Base-by-base conservation (phyloP, 192 early-diverging fungal genomes). In the Umbelopsis isabellina region DNA sequence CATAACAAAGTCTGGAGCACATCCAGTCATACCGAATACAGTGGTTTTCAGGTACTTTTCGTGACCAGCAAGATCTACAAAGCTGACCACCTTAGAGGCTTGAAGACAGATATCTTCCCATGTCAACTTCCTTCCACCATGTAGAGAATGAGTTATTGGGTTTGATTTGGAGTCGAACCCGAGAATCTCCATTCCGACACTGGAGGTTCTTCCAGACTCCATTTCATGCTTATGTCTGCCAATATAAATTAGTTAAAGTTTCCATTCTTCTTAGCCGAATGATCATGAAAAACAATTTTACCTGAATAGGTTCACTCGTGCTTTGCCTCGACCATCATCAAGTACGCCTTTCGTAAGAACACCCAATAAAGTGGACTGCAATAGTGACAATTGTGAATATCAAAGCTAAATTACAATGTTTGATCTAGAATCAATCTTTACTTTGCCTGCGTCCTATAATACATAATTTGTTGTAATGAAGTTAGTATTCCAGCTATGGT, bases 21-120 rank as follows among this genome's bases (percentile, higher is more conserved):
- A 89, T 30, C 96, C 94, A 23, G 94, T 93, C 92, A 97, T 93
- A 12, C 96, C 96, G 83, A 95, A 96, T 27, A 96, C 92, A 30
- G 96, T 97, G 2, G 96, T 97, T 75, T 96, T 97, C 27, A 97
- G 83, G 70, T 97, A 97, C 72, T 93, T 93, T 79, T 97, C 96
- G 79, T 97, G 96, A 16, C 96, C 96, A 33, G 96, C 96, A 52
- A 91, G 78, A 80, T 90, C 91, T 22, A 89, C 79, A 71, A 90
- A 89, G 18, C 87, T 77, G 15, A 85, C 52, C 51, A 94, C 87
- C 84, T 97, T 97, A 20, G 91, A 88, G 4, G 94, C 86, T 67
- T 79, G 75, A 22, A 27, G 64, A 72, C 91, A 94, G 66, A 97
- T 91, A 33, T 93, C 90, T 47, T 96, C 94, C 94, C 94, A 96